Conservation (phyloP, 768 basidiomycete species). For the Rubroboletus pulcherrimus region DNA sequence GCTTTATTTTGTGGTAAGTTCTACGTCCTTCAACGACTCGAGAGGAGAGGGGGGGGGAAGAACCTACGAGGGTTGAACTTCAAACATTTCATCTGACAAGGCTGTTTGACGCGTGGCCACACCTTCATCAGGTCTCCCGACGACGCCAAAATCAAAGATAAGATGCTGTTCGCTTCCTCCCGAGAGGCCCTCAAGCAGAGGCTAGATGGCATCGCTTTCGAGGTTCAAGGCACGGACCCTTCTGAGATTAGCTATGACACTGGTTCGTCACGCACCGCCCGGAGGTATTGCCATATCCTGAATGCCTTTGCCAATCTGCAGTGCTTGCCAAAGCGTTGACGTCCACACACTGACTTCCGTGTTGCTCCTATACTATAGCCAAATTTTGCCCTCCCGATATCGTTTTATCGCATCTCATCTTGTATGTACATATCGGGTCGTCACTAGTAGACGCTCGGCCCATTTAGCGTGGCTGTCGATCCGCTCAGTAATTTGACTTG, state of each 20-base stretch:
- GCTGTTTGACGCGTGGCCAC: background rate
- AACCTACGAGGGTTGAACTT: background rate
- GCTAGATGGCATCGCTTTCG: constrained; percentile 72
- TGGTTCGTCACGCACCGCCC: constrained; percentile 44
- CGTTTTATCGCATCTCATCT: background rate
- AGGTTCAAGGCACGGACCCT: constrained; percentile 83
- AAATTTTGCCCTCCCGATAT: background rate
- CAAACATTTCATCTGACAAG: background rate
- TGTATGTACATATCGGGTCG: background rate
- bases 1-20: constrained; percentile 76
- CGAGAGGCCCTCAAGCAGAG: constrained; percentile 70
- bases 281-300: background rate
- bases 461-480: background rate
- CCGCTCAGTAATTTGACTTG: background rate
- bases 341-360: constrained; percentile 12
- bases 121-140: constrained; percentile 72
- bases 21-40: too few species aligned
- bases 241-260: constrained; percentile 67
- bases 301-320: background rate
- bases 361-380: background rate
- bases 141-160: constrained; percentile 76
- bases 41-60: background rate
- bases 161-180: constrained; percentile 93
- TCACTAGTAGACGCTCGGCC: too few species aligned
- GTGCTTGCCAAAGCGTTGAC: constrained; percentile 20